phyloP scores from a whole-genome alignment of 2,329 filamentous ascomycete species.

The Aspergillus sp. region DNA sequence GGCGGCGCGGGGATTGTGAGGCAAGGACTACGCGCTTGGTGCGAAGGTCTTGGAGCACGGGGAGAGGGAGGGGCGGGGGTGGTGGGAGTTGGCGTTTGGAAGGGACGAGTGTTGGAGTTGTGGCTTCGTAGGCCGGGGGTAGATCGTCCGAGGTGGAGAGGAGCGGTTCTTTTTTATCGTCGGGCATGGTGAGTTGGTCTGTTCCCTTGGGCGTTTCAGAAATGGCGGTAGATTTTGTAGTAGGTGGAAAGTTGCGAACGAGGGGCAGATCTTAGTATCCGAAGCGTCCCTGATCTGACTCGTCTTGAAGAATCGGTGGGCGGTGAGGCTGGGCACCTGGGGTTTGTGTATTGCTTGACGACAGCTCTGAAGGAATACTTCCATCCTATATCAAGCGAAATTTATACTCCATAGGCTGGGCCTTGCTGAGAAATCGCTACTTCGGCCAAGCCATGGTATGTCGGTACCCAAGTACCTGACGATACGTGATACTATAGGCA shows the following conservation, averaged over 20 bases:
- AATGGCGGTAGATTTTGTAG: not conserved
- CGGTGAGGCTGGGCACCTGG: constrained; percentile 5
- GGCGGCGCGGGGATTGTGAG: constrained; percentile 81
- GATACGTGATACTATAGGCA: too few relatives aligned
- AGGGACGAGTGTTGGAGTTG: constrained; percentile 9
- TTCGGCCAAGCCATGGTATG: not conserved
- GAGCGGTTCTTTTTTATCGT: constrained; percentile 32
- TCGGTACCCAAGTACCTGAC: too few relatives aligned
- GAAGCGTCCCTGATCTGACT: not conserved
- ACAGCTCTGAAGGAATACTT: not conserved
- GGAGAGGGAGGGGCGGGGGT: constrained; percentile 68
- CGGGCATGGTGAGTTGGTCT: constrained; percentile 23
- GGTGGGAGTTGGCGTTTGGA: constrained; percentile 32
- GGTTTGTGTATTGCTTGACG: not conserved
- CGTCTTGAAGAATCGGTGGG: not conserved
- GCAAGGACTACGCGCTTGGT: constrained; percentile 83
- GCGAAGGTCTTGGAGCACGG: constrained; percentile 73
- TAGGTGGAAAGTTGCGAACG: not conserved
- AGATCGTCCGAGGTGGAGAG: constrained; percentile 28
- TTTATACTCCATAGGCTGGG: not conserved
- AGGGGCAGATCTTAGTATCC: not conserved
- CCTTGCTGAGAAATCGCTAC: not conserved
- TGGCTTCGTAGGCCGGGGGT: constrained; percentile 37
- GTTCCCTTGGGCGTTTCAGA: not conserved
- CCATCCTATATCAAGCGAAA: not conserved